Evolutionary conservation across 2,329 filamentous ascomycete species (phyloP).

Genomic region (Didymella pomorum): DNA sequence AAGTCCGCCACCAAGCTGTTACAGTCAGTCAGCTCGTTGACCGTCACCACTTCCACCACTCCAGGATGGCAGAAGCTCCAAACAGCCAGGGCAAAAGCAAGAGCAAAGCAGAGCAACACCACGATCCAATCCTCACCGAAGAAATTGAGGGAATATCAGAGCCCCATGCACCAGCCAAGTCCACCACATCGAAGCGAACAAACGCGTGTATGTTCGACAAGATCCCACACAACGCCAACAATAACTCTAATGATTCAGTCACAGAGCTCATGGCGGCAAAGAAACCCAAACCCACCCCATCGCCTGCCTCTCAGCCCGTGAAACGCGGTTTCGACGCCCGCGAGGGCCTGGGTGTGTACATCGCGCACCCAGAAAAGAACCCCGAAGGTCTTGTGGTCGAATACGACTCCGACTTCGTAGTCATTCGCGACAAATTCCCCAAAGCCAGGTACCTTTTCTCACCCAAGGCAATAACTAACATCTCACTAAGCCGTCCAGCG

Average conservation of each 20-base stretch:
- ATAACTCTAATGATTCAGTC: conserved; percentile 52
- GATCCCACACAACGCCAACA: conserved; percentile 16
- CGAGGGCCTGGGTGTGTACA: conserved; percentile 73
- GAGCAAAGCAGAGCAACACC: conserved; percentile 10
- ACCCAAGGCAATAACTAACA: too few relatives aligned
- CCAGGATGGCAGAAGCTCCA: conserved; percentile 2
- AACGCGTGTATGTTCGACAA: conserved; percentile 49
- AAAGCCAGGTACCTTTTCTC: conserved; percentile 60
- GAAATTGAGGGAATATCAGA: conserved; percentile 6
- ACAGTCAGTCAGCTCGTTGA: not conserved
- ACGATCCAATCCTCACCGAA: conserved; percentile 10
- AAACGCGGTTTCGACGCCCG: conserved; percentile 52
- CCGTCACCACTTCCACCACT: not conserved
- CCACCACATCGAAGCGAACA: conserved; percentile 34
- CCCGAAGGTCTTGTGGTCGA: conserved; percentile 69
- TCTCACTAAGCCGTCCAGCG: conserved; percentile 40
- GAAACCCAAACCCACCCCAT: conserved; percentile 42
- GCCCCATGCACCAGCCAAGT: not conserved
- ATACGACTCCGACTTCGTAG: conserved; percentile 73
- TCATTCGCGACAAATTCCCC: conserved; percentile 83
- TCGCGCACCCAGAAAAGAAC: conserved; percentile 67
- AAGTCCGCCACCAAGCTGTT: not conserved
- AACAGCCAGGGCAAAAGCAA: not conserved
- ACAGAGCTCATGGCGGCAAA: conserved; percentile 58
- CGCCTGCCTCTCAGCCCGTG: conserved; percentile 20